A percentile compares a stretch with the other conserved stretches of the same genome.
Conservation (phyloP, 805 yeast species). For the Cephaloascus albidus region DNA sequence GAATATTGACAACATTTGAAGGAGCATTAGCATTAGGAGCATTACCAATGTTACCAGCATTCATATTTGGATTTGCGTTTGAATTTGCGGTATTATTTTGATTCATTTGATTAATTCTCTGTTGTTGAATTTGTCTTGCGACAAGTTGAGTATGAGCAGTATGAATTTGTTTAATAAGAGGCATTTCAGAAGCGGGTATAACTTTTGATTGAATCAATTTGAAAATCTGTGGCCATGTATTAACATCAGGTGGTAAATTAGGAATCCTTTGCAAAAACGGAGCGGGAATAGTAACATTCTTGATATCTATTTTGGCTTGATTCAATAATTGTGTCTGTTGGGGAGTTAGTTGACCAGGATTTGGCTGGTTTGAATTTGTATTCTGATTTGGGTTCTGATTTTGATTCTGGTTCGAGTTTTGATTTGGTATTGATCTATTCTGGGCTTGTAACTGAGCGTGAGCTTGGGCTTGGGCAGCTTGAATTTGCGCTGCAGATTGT, state of each 20-base stretch:
- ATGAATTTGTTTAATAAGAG: constrained; percentile 57
- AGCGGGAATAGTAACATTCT: constrained; percentile 65
- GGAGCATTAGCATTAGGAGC: constrained; percentile 4
- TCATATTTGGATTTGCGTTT: constrained; percentile 7
- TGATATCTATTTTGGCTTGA: constrained; percentile 35
- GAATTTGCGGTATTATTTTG: constrained; percentile 11
- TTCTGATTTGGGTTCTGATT: constrained; percentile 2
- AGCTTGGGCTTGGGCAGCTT: constrained; percentile 3
- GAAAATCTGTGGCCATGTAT: constrained; percentile 75
- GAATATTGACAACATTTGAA: constrained; percentile 2
- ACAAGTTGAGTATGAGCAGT: constrained; percentile 55
- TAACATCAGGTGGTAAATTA: constrained; percentile 65
- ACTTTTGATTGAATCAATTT: constrained; percentile 50
- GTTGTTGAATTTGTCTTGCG: constrained; percentile 38
- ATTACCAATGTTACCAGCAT: constrained; percentile 4
- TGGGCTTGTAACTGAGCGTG: constrained; percentile 4
- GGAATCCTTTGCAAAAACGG: constrained; percentile 60
- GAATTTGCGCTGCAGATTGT: constrained; percentile 37
- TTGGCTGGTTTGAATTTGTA: background rate
- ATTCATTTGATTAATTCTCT: constrained; percentile 13
- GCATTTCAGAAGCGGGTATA: constrained; percentile 49
- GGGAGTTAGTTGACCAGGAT: constrained; percentile 12
- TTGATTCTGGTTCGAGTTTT: constrained; percentile 4
- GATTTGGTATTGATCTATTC: constrained; percentile 13
- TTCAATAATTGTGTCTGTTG: constrained; percentile 29